Base-by-base conservation (phyloP, 768 basidiomycete species). In the Suillus fuscotomentosus region DNA sequence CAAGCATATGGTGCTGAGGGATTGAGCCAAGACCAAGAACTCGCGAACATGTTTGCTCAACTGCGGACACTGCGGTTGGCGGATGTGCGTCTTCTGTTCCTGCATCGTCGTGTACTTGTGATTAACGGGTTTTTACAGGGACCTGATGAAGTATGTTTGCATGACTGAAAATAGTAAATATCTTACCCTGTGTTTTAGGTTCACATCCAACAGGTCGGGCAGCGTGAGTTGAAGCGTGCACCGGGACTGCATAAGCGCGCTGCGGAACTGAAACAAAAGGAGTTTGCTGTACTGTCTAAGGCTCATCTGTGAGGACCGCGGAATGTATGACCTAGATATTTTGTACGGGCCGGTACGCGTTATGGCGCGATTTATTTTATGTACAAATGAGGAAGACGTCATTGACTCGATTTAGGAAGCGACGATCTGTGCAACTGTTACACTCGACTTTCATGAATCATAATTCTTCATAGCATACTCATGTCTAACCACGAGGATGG, bases 1-100 rank as follows among this genome's bases (percentile, higher is more conserved):
- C 97, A 99, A 80, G 82, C 92, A 0, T 95, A 91, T 70, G 97
- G 97, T 60, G 97, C 95, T n/a, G 97, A 98, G 77, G 97, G 97
- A 41, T 79, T 99, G 53, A 92, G 86, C 27, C 94, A 97, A 77
- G 97, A 99, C 70, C 89, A 89, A 42, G 86, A 87, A 24, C 85
- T 99, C 41, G 95, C 97, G 0, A 71, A 76, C 59, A 83, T 84
- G 65, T 98, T 88, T 83, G 91, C 94, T 34, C 84, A 85, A 10
- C 74, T 98, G 68, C 85, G 97, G 61, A 97, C 96, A 0, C 83
- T 99, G 27, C 87, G 97, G 38, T 83, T 94, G 70, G 93, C 93
- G 63, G 93, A 94, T 76, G 93, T 93, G 73, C 63, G 88, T 80
- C 27, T 47, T 59, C 55, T 36, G 42, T 53, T 43, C 5, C 27